Evolutionary conservation across 441 rosid genomes (phyloP).

Genomic region (Gossypium davidsonii): DNA sequence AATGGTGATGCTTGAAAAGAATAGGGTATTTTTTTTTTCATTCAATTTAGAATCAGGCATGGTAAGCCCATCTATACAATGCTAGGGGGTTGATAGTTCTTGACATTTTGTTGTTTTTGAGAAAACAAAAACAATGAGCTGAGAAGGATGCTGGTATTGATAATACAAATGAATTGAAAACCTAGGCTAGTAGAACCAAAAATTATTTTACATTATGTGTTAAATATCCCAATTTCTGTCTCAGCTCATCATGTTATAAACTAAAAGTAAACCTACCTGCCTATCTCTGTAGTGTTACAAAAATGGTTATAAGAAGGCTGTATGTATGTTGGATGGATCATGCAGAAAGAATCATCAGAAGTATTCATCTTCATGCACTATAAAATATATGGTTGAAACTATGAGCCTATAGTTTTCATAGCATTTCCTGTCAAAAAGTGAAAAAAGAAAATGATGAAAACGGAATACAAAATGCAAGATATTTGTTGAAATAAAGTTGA

Average conservation of each 20-base stretch:
- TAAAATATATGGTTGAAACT: neutral
- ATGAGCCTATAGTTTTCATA: neutral
- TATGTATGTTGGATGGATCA: neutral
- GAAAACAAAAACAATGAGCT: neutral
- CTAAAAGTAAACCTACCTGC: neutral
- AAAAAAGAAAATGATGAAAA: neutral
- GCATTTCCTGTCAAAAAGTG: neutral
- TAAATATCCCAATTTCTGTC: conserved; percentile 3
- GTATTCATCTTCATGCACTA: neutral
- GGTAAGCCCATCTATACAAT: conserved; percentile 18
- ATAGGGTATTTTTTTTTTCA: neutral
- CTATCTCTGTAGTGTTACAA: neutral
- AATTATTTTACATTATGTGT: conserved; percentile 24
- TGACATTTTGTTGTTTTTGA: neutral
- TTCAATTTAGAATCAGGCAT: conserved; percentile 7
- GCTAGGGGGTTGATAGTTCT: conserved; percentile 2
- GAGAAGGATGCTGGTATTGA: neutral
- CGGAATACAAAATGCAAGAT: neutral
- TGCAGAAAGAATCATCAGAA: neutral
- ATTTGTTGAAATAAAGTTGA: neutral
- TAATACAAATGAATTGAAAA: conserved; percentile 20
- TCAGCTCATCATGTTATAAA: conserved; percentile 6
- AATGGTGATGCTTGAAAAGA: neutral
- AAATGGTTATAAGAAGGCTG: neutral
- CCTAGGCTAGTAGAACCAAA: conserved; percentile 18